Percentiles rank a stretch among this genome's conserved stretches.
Evolutionary conservation across 2,329 filamentous ascomycete genomes (phyloP).

Genomic region (Cadophora luteo-olivacea): DNA sequence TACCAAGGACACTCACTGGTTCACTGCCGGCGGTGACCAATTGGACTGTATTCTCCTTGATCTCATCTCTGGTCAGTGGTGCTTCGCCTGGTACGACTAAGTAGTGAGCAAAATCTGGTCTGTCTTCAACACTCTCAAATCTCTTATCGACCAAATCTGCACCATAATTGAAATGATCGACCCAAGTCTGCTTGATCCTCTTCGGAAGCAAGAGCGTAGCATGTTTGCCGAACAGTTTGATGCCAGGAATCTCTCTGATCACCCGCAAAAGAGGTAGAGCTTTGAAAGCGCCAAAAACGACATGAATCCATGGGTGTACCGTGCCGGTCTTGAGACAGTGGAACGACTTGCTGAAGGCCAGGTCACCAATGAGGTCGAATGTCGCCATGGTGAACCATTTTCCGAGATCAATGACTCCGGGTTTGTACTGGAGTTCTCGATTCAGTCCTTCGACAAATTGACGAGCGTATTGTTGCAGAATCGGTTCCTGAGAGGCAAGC

Average conservation of each 20-base stretch:
- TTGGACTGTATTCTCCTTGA: constrained; percentile 11
- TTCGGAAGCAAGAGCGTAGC: constrained; percentile 1
- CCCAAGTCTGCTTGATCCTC: constrained; percentile 6
- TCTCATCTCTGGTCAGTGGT: not conserved
- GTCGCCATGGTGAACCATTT: constrained; percentile 13
- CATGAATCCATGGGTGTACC: constrained; percentile 11
- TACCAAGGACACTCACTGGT: not conserved
- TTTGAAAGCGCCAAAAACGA: constrained; percentile 12
- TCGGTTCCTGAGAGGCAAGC: not conserved
- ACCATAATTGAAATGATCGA: constrained; percentile 14
- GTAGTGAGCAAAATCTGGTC: constrained; percentile 2
- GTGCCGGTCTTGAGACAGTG: not conserved
- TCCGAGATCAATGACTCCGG: not conserved
- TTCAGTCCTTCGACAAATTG: not conserved
- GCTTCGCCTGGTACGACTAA: not conserved
- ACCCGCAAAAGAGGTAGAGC: constrained; percentile 1
- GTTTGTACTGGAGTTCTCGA: not conserved
- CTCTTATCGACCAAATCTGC: constrained; percentile 10
- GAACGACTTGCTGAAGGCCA: constrained; percentile 13
- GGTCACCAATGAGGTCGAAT: constrained; percentile 18
- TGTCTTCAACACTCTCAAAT: not conserved
- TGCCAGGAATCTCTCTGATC: not conserved
- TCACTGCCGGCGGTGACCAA: constrained; percentile 8
- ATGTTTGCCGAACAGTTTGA: constrained; percentile 1
- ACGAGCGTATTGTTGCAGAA: constrained; percentile 9